Conservation (phyloP, 495 filamentous ascomycete genomes). For the Annulohypoxylon maeteangense region DNA sequence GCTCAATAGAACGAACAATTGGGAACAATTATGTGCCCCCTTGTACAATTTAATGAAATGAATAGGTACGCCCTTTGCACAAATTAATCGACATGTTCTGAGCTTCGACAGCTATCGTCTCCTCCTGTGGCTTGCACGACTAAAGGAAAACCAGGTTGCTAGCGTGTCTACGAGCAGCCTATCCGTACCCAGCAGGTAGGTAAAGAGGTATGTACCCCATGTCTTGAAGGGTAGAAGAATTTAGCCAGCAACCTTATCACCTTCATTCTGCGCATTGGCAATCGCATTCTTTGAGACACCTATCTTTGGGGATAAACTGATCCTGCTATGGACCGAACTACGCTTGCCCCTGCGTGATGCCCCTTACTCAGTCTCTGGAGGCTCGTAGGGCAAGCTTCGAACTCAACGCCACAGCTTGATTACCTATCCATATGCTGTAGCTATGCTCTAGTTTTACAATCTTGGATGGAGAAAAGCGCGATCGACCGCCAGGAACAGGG, state of each 20-base stretch:
- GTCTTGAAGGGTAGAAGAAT: conserved; percentile 2
- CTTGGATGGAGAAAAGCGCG: conserved; percentile 7
- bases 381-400: conserved; percentile 24
- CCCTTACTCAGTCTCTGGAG: conserved; percentile 30
- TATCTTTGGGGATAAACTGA: conserved; percentile 27
- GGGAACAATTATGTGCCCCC: conserved; percentile 11
- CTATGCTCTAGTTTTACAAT: conserved; percentile 5
- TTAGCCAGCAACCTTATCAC: conserved; percentile 1
- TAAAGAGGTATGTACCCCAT: conserved; percentile 12
- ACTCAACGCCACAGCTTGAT: background rate
- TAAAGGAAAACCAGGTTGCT: background rate
- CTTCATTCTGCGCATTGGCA: conserved; percentile 16
- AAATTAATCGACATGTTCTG: background rate
- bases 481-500: conserved; percentile 33
- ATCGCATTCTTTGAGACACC: conserved; percentile 40
- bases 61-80: conserved; percentile 8
- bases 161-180: background rate
- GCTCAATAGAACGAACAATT: conserved; percentile 14
- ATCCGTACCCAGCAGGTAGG: background rate
- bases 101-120: background rate
- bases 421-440: conserved; percentile 8
- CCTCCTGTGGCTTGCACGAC: conserved; percentile 13
- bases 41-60: conserved; percentile 15
- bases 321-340: conserved; percentile 31
- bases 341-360: conserved; percentile 16